Evolutionary conservation across 129 eudicot genomes (phyloP), one percentile per base, ranked within the genome.

Genomic region (Centaurea solstitialis): DNA sequence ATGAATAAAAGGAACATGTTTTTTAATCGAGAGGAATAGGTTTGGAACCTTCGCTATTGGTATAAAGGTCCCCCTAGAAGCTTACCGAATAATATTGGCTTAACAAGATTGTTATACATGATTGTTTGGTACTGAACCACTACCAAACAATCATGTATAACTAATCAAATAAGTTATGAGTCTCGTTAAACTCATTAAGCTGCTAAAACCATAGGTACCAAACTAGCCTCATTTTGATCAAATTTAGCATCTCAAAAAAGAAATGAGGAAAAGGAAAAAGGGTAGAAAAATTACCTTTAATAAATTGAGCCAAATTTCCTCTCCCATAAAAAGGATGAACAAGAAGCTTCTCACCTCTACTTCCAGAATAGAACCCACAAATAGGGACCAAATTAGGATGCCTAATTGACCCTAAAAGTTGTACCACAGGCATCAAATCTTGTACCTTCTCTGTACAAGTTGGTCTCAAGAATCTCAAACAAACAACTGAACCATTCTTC

Each of bases 401-500:
- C 82, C 89, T 87, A 26, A 91, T 62, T 53, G 91, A 81, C 76
- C 99, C 99, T 82, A 93, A 22, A 30, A 86, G 13, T 76, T 89
- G 88, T 2, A 96, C 75, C 74, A 80, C 62, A 22, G 86, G 86
- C 80, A 83, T 78, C 28, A 93, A 87, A 41, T 91, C 92, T 22
- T 87, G 85, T 70, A 88, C 68, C 65, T 80, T 88, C 70, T 81
- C 82, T 66, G 97, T 82, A 79, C 93, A 96, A 80, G 97, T 84
- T 70, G 99, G 99, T 85, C 98, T 93, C 86, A 96, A 83, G 85
- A 96, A 96, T 73, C 99, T 91, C 61, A 96, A 86, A 86, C 94
- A 78, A 82, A 88, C 82, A 70, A 87, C 50, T 69, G 86, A 80
- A 83, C 86, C 73, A 75, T 47, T 79, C 21, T 4, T 77, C 82